Percentiles rank a stretch among this genome's conserved stretches.
These are phyloP conservation scores for Taiwanofungus camphoratus DNA, from an alignment of 1,284 basidiomycete genomes.

Conservation along the genomic window DNA sequence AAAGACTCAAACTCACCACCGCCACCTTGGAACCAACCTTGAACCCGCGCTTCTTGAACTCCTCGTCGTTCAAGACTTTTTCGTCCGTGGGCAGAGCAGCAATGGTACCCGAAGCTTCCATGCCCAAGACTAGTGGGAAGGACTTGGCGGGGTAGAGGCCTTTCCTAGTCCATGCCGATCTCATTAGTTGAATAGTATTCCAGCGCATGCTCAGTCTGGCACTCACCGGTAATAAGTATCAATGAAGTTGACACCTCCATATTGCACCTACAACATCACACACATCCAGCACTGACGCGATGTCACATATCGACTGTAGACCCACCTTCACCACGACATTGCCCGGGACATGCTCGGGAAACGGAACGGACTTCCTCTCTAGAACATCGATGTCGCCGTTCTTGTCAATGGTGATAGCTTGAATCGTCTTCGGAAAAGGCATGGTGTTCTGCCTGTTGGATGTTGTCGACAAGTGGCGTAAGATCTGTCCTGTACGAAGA, in stretches of 20 bases:
- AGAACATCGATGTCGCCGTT: constrained; percentile 79
- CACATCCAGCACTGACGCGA: background rate
- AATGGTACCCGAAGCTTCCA: constrained; percentile 55
- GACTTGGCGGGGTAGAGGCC: constrained; percentile 33
- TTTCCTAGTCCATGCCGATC: constrained; percentile 16
- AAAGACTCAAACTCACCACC: constrained; percentile 25
- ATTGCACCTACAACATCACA: constrained; percentile 46
- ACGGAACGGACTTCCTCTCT: constrained; percentile 53
- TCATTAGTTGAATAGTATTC: background rate
- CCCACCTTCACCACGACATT: constrained; percentile 78
- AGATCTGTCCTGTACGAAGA: constrained; percentile 18
- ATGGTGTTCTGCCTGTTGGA: constrained; percentile 33
- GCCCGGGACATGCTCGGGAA: constrained; percentile 55
- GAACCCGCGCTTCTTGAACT: constrained; percentile 34
- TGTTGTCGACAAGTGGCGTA: constrained; percentile 25
- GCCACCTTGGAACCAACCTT: constrained; percentile 42
- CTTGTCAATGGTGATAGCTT: constrained; percentile 55
- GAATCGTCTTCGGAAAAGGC: constrained; percentile 41
- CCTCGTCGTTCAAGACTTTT: constrained; percentile 27
- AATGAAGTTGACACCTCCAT: constrained; percentile 83
- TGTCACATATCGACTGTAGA: background rate
- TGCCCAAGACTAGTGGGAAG: constrained; percentile 55
- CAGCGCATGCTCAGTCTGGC: background rate
- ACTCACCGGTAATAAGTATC: constrained; percentile 71
- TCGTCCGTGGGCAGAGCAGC: constrained; percentile 43